Base-by-base conservation (phyloP, 129 eudicot species). In the Arctium lappa region DNA sequence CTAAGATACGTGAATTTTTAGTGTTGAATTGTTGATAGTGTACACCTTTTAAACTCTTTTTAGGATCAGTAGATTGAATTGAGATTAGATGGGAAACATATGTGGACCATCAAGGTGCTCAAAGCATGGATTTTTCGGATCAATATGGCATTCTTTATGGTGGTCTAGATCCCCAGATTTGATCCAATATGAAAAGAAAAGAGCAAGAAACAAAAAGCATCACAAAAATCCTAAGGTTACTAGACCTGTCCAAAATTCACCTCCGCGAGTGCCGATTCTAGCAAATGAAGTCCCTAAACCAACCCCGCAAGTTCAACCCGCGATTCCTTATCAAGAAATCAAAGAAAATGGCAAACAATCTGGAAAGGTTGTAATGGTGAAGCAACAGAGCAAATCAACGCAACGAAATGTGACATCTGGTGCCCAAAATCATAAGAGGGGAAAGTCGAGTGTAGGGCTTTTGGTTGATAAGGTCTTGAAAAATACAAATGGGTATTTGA, bases 361-460 rank as follows among this genome's bases (percentile, higher is more conserved):
- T 5, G 62, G 27, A 38, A 65, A 78, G 15, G 81, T 78, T 38
- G 74, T 29, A 68, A 27, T 80, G 22, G 72, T 33, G 72, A 81
- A 73, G 22, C 79, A 81, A 29, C 66, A 60, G 30, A 81, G 79
- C 85, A 73, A 81, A 73, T 22, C 72, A 53, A 72, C 78, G 50
- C 78, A 73, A 31, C 72, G 13, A 18, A 80, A 72, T 29, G n/a
- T 2, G 36, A 40, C 75, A 72, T 68, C 8, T 42, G 16, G 13
- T 10, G 77, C 18, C 22, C 78, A 69, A 50, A 79, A 84, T 79
- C 73, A 79, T 74, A 89, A 73, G 13, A 87, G 86, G 78, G 73
- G 87, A 74, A 73, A 82, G 37, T 48, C 86, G 2, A 89, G 91
- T 87, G 89, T 81, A 29, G 91, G 96, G 56, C 89, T 89, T 50